phyloP scores from a whole-genome alignment of 208 protist species.

The Leishmania martiniquensis region DNA sequence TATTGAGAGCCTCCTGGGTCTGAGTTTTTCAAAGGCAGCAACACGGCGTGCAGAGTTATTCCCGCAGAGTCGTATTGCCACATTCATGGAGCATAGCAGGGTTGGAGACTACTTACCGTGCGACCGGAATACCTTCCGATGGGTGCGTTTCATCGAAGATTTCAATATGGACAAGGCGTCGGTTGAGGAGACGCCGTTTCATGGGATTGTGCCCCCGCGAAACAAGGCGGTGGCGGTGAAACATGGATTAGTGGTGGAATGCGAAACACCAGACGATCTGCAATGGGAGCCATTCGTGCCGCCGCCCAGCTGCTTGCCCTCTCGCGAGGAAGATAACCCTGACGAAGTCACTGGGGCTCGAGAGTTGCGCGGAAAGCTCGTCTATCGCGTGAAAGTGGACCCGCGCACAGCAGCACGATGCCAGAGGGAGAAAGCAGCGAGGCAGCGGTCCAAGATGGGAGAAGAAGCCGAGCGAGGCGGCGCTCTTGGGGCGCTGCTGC shows the following conservation, averaged over 20 bases:
- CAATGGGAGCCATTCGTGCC: slow-evolving; percentile 36
- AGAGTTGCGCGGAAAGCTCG: slow-evolving; percentile 60
- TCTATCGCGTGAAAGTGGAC: slow-evolving; percentile 66
- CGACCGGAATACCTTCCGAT: slow-evolving; percentile 41
- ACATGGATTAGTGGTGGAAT: slow-evolving; percentile 10
- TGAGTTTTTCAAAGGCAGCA: slow-evolving; percentile 65
- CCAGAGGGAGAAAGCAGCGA: slow-evolving; percentile 47
- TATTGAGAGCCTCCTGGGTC: slow-evolving; percentile 56
- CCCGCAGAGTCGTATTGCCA: slow-evolving; percentile 40
- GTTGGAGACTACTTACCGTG: slow-evolving; percentile 82
- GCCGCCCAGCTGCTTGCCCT: slow-evolving; percentile 23
- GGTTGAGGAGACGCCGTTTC: slow-evolving; percentile 60
- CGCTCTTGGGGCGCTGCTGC: slow-evolving; percentile 45
- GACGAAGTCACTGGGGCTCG: slow-evolving; percentile 72
- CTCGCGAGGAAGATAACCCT: slow-evolving; percentile 29
- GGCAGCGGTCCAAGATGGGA: slow-evolving; percentile 28
- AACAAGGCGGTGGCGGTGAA: slow-evolving; percentile 24
- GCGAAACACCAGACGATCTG: slow-evolving; percentile 31
- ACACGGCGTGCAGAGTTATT: slow-evolving; percentile 52
- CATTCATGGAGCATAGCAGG: slow-evolving; percentile 60
- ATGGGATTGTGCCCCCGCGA: slow-evolving; percentile 35
- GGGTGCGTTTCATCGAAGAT: slow-evolving; percentile 65
- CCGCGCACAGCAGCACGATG: slow-evolving; percentile 52
- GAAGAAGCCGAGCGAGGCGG: slow-evolving; percentile 25
- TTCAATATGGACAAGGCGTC: slow-evolving; percentile 46